These are phyloP conservation scores for Yamadazyma atlantica DNA, from an alignment of 1,139 yeast genomes.

Conservation along the genomic window DNA sequence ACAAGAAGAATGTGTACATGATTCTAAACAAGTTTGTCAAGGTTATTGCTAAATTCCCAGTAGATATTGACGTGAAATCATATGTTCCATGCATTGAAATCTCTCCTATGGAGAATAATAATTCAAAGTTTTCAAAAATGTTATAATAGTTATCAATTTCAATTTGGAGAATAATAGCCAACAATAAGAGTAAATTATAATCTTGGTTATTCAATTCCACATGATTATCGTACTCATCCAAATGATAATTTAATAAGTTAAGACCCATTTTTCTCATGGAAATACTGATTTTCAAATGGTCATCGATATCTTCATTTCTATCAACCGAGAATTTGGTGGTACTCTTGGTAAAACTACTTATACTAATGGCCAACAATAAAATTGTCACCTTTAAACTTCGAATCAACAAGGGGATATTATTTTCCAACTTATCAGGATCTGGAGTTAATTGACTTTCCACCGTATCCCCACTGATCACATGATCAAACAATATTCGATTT, in stretches of 20 bases:
- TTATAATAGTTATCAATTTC: conserved; percentile 39
- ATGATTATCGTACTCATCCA: conserved; percentile 43
- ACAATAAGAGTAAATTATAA: conserved; percentile 24
- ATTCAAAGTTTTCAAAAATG: conserved; percentile 44
- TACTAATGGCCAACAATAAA: conserved; percentile 26
- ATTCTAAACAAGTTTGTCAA: conserved; percentile 26
- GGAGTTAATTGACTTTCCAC: conserved; percentile 11
- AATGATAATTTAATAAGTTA: conserved; percentile 36
- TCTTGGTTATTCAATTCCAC: conserved; percentile 18
- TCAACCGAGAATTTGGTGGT: conserved; percentile 10
- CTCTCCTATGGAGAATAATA: conserved; percentile 45
- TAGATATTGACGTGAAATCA: neutral
- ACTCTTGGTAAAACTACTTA: conserved; percentile 27
- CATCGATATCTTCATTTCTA: conserved; percentile 22
- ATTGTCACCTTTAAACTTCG: conserved; percentile 26
- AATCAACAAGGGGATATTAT: conserved; percentile 10
- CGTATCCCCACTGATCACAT: conserved; percentile 13
- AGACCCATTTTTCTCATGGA: conserved; percentile 40
- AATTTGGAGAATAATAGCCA: conserved; percentile 37
- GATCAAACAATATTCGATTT: conserved; percentile 31
- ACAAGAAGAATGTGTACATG: conserved; percentile 32
- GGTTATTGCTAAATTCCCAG: conserved; percentile 14
- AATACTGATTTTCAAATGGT: conserved; percentile 30
- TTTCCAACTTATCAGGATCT: conserved; percentile 9
- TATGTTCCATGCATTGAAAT: conserved; percentile 17